Base-by-base conservation (phyloP, 2,329 filamentous ascomycete species). In the Simplicillium sp. region DNA sequence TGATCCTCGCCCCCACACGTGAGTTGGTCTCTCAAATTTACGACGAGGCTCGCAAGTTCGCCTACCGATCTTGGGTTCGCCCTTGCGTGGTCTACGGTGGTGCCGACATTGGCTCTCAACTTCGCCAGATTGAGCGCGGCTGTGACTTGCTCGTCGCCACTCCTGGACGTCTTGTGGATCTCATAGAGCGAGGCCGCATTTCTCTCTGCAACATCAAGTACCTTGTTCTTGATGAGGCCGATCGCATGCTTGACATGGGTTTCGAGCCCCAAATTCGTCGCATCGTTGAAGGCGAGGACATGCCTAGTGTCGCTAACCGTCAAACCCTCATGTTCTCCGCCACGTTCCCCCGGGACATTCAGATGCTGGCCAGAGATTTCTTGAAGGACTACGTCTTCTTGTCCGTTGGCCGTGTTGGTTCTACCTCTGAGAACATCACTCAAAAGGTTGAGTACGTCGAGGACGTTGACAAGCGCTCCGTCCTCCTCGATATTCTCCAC, bases 211-310 rank as follows among this genome's bases (percentile, higher is more conserved):
- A 95, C 77, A 98, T 98, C 77, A 97, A 96, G 75, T 98, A 98
- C 64, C 79, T 98, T 47, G 87, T 98, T 55, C 86, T 98, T 41
- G 92, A 98, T 56, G 92, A 98, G 79, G 92, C 92, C 65, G 92
- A 98, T 73, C 92, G 92, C 65, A 98, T 98, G 92, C 77, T 98
- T 76, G 92, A 98, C 77, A 98, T 98, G 92, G 92, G 92, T 92
- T 98, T 98, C 76, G 92, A 98, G 75, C 92, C 92, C 57, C 92
- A 98, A 71, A 98, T 98, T 61, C 89, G 92, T 58, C 86, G 90
- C 56, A 97, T 98, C 57, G 92, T 98, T 36, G 90, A 97, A 68
- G 88, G 88, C 46, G 92, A 97, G 70, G 92, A 98, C 57, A 98
- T 98, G 92, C 92, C 92, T 43, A 65, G 67, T 40, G 86, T 90